Evolutionary conservation across 805 yeast genomes (phyloP).

Genomic region (Schizosaccharomyces octosporus): DNA sequence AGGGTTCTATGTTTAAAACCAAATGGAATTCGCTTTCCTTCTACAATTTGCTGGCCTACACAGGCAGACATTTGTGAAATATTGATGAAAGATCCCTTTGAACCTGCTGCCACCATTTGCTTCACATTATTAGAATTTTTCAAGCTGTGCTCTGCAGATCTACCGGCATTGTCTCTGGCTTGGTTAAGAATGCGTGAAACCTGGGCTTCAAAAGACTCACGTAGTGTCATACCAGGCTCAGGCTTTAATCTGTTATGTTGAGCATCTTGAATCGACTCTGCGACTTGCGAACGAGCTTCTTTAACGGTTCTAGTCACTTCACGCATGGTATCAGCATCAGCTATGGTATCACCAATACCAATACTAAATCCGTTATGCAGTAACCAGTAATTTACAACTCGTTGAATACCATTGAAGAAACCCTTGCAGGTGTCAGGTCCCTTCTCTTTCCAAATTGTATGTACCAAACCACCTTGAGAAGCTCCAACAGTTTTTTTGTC

Average conservation of each 20-base stretch:
- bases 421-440: slow-evolving; percentile 79
- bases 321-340: slow-evolving; percentile 88
- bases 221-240: slow-evolving; percentile 97
- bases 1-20: slow-evolving; percentile 90
- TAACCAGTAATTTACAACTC: slow-evolving; percentile 88
- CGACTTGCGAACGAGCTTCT: slow-evolving; percentile 82
- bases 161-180: slow-evolving; percentile 98
- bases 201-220: slow-evolving; percentile 94
- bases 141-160: slow-evolving; percentile 89
- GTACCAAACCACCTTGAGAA: slow-evolving; percentile 91
- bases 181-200: slow-evolving; percentile 86
- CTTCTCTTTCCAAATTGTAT: slow-evolving; percentile 91
- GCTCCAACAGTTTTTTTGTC: slow-evolving; percentile 97
- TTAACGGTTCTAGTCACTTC: slow-evolving; percentile 80
- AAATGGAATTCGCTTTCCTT: slow-evolving; percentile 96
- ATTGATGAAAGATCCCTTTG: slow-evolving; percentile 95
- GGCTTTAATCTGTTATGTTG: slow-evolving; percentile 72
- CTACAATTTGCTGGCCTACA: slow-evolving; percentile 98
- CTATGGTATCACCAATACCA: slow-evolving; percentile 98
- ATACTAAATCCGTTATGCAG: slow-evolving; percentile 92
- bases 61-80: slow-evolving; percentile 99
- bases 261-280: slow-evolving; percentile 76
- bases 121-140: slow-evolving; percentile 87
- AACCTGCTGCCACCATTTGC: slow-evolving; percentile 97
- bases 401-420: slow-evolving; percentile 77